Percentiles rank a stretch among this genome's conserved stretches.
Conservation (phyloP, 805 yeast species). For the Starmerella apis region DNA sequence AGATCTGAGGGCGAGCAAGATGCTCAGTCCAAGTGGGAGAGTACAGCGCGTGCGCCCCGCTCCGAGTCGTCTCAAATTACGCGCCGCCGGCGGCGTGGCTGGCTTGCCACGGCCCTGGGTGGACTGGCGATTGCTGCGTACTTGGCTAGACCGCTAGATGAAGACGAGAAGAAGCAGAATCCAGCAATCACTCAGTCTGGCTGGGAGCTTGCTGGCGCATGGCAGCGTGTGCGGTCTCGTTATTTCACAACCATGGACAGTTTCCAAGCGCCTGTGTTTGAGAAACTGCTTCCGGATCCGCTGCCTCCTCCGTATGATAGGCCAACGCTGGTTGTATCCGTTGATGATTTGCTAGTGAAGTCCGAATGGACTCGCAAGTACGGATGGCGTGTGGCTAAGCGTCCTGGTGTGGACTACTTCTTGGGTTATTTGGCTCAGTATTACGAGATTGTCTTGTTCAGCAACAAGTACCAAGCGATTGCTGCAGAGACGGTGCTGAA, state of each 20-base stretch:
- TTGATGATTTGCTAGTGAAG: slow-evolving; percentile 85
- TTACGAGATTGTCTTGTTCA: slow-evolving; percentile 88
- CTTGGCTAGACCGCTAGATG: slow-evolving; percentile 78
- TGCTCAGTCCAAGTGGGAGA: slow-evolving; percentile 40
- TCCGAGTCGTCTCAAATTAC: slow-evolving; percentile 32
- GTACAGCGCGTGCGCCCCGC: slow-evolving; percentile 37
- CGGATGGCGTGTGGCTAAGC: slow-evolving; percentile 98
- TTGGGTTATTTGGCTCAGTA: slow-evolving; percentile 88
- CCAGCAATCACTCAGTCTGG: slow-evolving; percentile 55
- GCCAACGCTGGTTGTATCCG: slow-evolving; percentile 80
- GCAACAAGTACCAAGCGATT: slow-evolving; percentile 74
- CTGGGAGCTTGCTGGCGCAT: slow-evolving; percentile 47
- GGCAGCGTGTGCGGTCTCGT: slow-evolving; percentile 61
- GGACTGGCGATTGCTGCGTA: slow-evolving; percentile 56
- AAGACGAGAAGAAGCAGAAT: slow-evolving; percentile 54
- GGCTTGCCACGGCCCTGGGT: slow-evolving; percentile 19
- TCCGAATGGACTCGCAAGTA: slow-evolving; percentile 81
- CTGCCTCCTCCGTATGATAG: slow-evolving; percentile 84
- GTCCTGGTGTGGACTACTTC: slow-evolving; percentile 97
- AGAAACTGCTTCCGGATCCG: slow-evolving; percentile 87
- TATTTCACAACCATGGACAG: slow-evolving; percentile 63
- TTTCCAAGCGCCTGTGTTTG: slow-evolving; percentile 88
- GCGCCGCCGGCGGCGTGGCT: slow-evolving; percentile 71
- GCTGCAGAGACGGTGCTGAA: slow-evolving; percentile 76
- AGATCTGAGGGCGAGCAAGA: slow-evolving; percentile 13